phyloP scores from a whole-genome alignment of 345 rosid species.

The Physaria fendleri region DNA sequence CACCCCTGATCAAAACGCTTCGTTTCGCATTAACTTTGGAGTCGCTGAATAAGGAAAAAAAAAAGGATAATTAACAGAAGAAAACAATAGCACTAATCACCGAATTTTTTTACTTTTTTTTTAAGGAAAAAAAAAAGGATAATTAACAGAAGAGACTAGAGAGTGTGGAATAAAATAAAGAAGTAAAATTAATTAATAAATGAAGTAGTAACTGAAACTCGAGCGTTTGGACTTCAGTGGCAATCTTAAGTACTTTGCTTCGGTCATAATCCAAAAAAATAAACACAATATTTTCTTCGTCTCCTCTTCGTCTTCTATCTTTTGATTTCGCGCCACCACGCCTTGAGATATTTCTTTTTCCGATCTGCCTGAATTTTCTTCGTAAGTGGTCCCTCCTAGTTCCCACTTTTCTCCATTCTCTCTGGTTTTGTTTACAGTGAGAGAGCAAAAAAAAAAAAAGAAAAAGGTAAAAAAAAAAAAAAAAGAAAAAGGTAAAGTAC shows the following conservation, averaged over 20 bases:
- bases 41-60: no score
- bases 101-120: no score
- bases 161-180: constrained; percentile 7
- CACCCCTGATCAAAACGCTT: no score
- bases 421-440: background rate
- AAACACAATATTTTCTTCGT: background rate
- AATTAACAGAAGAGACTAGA: background rate
- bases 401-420: background rate
- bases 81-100: no score
- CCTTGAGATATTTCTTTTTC: constrained; percentile 2
- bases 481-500: constrained; percentile 24
- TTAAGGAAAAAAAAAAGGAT: background rate
- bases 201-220: constrained; percentile 12
- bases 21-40: no score
- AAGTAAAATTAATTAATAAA: background rate
- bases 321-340: constrained; percentile 22
- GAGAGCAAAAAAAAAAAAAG: no score
- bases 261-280: constrained; percentile 9
- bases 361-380: constrained; percentile 17
- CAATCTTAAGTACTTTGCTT: constrained; percentile 9
- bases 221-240: constrained; percentile 19
- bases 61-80: no score
- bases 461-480: constrained; percentile 26
- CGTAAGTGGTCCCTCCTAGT: constrained; percentile 27
- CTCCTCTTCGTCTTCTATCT: constrained; percentile 6